A percentile compares a stretch with the other conserved stretches of the same genome.
phyloP scores from a whole-genome alignment of 371 early-diverging fungal species.

The Syncephalastrum sp. region DNA sequence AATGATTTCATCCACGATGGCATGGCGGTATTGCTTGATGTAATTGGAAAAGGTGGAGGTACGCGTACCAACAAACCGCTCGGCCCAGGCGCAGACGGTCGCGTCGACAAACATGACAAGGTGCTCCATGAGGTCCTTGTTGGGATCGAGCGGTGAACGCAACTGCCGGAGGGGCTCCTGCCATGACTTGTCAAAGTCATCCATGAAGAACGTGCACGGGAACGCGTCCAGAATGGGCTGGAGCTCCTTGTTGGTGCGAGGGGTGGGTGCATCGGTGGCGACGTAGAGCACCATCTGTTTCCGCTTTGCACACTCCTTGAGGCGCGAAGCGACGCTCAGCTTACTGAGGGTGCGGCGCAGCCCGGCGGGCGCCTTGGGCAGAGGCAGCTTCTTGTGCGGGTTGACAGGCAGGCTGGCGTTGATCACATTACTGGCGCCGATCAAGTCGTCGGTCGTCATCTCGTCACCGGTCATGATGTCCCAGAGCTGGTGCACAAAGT shows the following conservation, averaged over 20 bases:
- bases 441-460: slow-evolving; percentile 19
- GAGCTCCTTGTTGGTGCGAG: slow-evolving; percentile 16
- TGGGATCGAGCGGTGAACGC: slow-evolving; percentile 23
- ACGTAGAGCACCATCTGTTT: slow-evolving; percentile 29
- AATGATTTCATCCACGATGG: slow-evolving; percentile 27
- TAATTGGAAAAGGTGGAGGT: slow-evolving; percentile 34
- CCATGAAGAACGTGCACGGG: slow-evolving; percentile 25
- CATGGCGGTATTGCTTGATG: slow-evolving; percentile 29
- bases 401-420: slow-evolving; percentile 4
- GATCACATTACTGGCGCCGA: slow-evolving; percentile 21
- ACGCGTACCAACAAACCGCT: slow-evolving; percentile 27
- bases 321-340: slow-evolving; percentile 6
- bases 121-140: slow-evolving; percentile 21
- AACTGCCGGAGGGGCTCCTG: slow-evolving; percentile 11
- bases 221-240: slow-evolving; percentile 24
- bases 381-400: slow-evolving; percentile 7
- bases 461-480: slow-evolving; percentile 32
- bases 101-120: slow-evolving; percentile 35
- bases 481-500: slow-evolving; percentile 31
- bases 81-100: slow-evolving; percentile 28
- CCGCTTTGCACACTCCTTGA: slow-evolving; percentile 15
- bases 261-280: slow-evolving; percentile 23
- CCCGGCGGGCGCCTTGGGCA: slow-evolving; percentile 19
- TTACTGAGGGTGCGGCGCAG: slow-evolving; percentile 13
- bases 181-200: slow-evolving; percentile 20